phyloP scores from a whole-genome alignment of 1,139 yeast genomes.

The Pichia sp. region DNA sequence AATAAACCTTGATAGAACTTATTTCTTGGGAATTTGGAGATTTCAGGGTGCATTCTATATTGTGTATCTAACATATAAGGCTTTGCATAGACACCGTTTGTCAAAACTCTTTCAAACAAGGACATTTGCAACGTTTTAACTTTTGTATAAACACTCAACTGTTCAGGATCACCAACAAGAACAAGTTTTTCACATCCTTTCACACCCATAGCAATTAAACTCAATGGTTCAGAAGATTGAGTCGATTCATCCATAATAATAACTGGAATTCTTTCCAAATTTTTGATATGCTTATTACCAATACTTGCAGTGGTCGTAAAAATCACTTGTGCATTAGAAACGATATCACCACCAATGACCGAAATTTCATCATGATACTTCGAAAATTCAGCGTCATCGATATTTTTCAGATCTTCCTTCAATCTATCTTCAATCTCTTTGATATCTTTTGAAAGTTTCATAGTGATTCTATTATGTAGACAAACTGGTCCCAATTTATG shows the following conservation, averaged over 20 bases:
- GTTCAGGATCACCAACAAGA: constrained; percentile 66
- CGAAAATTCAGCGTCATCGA: constrained; percentile 30
- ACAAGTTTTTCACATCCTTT: constrained; percentile 59
- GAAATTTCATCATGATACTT: constrained; percentile 39
- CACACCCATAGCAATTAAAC: constrained; percentile 60
- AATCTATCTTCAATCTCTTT: constrained; percentile 38
- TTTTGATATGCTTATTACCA: constrained; percentile 55
- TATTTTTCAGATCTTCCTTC: constrained; percentile 6
- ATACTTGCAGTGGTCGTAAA: constrained; percentile 67
- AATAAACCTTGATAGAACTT: constrained; percentile 47
- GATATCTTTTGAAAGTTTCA: constrained; percentile 39
- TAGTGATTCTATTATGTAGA: constrained; percentile 51
- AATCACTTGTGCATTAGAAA: constrained; percentile 59
- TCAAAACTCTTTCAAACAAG: constrained; percentile 23
- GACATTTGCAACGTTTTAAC: constrained; percentile 36
- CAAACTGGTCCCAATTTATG: constrained; percentile 55
- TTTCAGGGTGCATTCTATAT: constrained; percentile 64
- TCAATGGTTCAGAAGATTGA: constrained; percentile 63
- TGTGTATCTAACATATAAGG: constrained; percentile 67
- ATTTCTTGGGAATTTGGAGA: constrained; percentile 51
- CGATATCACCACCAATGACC: constrained; percentile 39
- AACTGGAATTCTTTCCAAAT: constrained; percentile 50
- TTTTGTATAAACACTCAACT: constrained; percentile 53
- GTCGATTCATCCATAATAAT: constrained; percentile 65
- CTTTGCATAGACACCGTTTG: constrained; percentile 35